phyloP scores from a whole-genome alignment of 768 basidiomycete genomes.

The Suillus lakei region DNA sequence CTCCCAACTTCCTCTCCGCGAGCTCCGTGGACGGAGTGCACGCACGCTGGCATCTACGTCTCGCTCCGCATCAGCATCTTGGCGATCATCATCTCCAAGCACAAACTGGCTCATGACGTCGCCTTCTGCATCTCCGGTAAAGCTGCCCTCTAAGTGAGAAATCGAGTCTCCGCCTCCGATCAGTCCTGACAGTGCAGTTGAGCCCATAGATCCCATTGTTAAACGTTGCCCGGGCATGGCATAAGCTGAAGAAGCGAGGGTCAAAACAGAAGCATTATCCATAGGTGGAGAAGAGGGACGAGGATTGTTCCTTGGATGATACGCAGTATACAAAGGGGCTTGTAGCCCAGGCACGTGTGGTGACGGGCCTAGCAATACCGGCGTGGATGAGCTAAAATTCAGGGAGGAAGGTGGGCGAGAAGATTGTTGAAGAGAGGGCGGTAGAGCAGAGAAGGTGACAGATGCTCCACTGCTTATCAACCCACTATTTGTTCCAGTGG shows the following conservation, averaged over 20 bases:
- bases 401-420: slow-evolving; percentile 48
- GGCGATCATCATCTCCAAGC: slow-evolving; percentile 67
- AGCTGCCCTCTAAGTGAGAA: slow-evolving; percentile 73
- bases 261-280: slow-evolving; percentile 92
- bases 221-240: slow-evolving; percentile 65
- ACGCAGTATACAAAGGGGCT: slow-evolving; percentile 88
- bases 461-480: slow-evolving; percentile 55
- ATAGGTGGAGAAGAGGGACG: slow-evolving; percentile 88
- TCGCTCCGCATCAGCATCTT: slow-evolving; percentile 52
- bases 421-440: slow-evolving; percentile 49
- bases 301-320: slow-evolving; percentile 95
- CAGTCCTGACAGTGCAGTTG: slow-evolving; percentile 54
- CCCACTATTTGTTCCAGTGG: slow-evolving; percentile 53
- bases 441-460: slow-evolving; percentile 76
- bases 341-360: slow-evolving; percentile 48
- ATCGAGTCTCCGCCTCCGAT: slow-evolving; percentile 60
- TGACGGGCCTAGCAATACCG: slow-evolving; percentile 34
- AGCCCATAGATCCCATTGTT: slow-evolving; percentile 48
- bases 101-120: slow-evolving; percentile 74
- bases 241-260: slow-evolving; percentile 92
- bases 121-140: slow-evolving; percentile 51
- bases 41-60: slow-evolving; percentile 89
- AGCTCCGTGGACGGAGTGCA: slow-evolving; percentile 86
- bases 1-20: slow-evolving; percentile 89
- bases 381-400: slow-evolving; percentile 30